Conservation (phyloP, 306 rosid species). For the Canavalia gladiata region DNA sequence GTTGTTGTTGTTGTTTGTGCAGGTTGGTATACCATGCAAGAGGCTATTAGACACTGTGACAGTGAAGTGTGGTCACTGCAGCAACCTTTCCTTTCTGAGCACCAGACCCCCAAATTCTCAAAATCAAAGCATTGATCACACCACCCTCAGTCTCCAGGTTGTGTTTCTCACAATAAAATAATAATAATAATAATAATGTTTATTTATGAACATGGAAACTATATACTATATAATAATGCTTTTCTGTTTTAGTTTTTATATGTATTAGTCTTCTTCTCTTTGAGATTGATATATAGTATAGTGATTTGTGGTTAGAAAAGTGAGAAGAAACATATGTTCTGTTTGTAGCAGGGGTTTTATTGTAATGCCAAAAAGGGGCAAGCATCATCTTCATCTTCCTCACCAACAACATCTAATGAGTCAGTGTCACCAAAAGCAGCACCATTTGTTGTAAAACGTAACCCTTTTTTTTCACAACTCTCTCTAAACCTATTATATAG, state of each 20-base stretch:
- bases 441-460: constrained; percentile 94
- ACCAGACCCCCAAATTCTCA: constrained; percentile 75
- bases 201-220: not conserved
- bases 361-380: constrained; percentile 68
- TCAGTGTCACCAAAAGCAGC: constrained; percentile 85
- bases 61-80: constrained; percentile 98
- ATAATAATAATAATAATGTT: not conserved
- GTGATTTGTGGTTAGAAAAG: constrained; percentile 5
- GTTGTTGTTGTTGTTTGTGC: constrained; percentile 24
- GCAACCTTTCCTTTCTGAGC: constrained; percentile 92
- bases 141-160: constrained; percentile 82
- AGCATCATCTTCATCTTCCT: constrained; percentile 63
- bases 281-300: constrained; percentile 3
- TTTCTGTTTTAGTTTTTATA: constrained; percentile 1
- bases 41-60: constrained; percentile 91
- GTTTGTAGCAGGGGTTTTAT: constrained; percentile 69
- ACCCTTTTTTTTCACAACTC: constrained; percentile 41
- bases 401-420: constrained; percentile 68
- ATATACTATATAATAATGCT: not conserved
- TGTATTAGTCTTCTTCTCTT: not conserved
- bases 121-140: constrained; percentile 70
- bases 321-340: not conserved
- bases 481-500: constrained; percentile 15
- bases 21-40: constrained; percentile 98
- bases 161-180: not conserved